These are phyloP conservation scores for Delitschia confertaspora DNA, from an alignment of 495 filamentous ascomycete genomes.

Conservation along the genomic window DNA sequence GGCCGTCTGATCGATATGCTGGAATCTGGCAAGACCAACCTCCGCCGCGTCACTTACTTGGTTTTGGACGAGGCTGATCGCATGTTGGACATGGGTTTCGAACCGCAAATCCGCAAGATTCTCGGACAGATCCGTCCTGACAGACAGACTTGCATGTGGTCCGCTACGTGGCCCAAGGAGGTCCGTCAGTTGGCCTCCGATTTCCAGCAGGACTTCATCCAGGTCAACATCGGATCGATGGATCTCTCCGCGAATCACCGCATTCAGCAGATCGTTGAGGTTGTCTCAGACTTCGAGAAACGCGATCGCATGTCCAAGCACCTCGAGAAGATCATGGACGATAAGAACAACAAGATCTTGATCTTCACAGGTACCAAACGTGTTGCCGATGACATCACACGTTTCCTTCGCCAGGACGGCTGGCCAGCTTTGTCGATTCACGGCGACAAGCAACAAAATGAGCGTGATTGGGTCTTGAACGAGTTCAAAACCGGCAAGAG, in stretches of 20 bases:
- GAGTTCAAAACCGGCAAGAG: conserved; percentile 97
- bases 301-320: conserved; percentile 96
- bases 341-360: conserved; percentile 83
- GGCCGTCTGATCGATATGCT: conserved; percentile 98
- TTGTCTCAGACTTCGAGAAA: conserved; percentile 94
- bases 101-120: conserved; percentile 88
- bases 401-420: conserved; percentile 96
- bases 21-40: conserved; percentile 93
- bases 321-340: conserved; percentile 96
- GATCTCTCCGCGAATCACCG: conserved; percentile 97
- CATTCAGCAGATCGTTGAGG: conserved; percentile 94
- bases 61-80: conserved; percentile 84
- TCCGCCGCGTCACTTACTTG: conserved; percentile 93
- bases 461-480: conserved; percentile 98
- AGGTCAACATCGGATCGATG: conserved; percentile 97
- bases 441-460: conserved; percentile 98
- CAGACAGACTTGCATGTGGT: conserved; percentile 99
- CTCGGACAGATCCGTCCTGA: conserved; percentile 96
- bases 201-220: conserved; percentile 93
- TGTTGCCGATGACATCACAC: conserved; percentile 95
- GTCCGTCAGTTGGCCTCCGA: conserved; percentile 91
- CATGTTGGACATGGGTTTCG: conserved; percentile 89
- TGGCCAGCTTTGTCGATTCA: conserved; percentile 99
- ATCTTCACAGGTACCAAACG: conserved; percentile 98
- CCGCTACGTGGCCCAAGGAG: conserved; percentile 98